Conservation (phyloP, 2,329 filamentous ascomycete genomes). For the Proliferodiscus dingleyae region DNA sequence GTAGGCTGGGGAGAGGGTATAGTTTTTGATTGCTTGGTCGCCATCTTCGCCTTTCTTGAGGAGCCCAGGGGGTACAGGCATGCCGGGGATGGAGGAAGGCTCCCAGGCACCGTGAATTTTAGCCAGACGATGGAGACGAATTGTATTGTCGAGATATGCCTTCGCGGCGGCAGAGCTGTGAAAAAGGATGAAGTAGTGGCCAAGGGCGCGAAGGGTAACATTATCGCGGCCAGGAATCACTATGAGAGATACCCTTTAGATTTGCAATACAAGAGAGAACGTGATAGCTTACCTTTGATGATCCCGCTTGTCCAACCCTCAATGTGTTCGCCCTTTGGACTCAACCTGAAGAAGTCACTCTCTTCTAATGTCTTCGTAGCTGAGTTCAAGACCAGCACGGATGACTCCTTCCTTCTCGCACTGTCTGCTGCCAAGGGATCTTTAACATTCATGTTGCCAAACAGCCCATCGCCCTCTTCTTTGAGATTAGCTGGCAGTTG, state of each 20-base stretch:
- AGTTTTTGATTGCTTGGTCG: slow-evolving; percentile 40
- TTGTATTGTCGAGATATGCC: slow-evolving; percentile 54
- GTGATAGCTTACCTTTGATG: slow-evolving; percentile 42
- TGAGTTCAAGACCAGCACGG: slow-evolving; percentile 50
- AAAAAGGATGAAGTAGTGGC: slow-evolving; percentile 68
- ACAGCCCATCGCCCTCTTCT: not conserved
- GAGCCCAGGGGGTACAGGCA: slow-evolving; percentile 39
- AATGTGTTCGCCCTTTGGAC: slow-evolving; percentile 57
- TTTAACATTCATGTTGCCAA: not conserved
- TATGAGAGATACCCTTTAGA: slow-evolving; percentile 32
- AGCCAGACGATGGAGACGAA: slow-evolving; percentile 45
- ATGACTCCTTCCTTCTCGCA: slow-evolving; percentile 3
- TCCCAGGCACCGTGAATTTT: slow-evolving; percentile 35
- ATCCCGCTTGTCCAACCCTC: slow-evolving; percentile 64
- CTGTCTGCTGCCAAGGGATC: not conserved
- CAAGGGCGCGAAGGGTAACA: slow-evolving; percentile 56
- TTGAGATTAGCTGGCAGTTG: not conserved
- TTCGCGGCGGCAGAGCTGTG: slow-evolving; percentile 51
- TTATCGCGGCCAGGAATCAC: slow-evolving; percentile 59
- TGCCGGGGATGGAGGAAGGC: slow-evolving; percentile 34
- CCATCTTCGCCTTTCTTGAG: slow-evolving; percentile 43
- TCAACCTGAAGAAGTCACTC: slow-evolving; percentile 66
- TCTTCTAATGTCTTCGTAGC: slow-evolving; percentile 56
- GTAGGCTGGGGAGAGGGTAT: slow-evolving; percentile 44
- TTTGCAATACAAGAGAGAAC: not conserved